Evolutionary conservation across 2,329 filamentous ascomycete genomes (phyloP), one percentile per base, ranked within the genome.

Genomic region (Alternaria angustiovoidea): DNA sequence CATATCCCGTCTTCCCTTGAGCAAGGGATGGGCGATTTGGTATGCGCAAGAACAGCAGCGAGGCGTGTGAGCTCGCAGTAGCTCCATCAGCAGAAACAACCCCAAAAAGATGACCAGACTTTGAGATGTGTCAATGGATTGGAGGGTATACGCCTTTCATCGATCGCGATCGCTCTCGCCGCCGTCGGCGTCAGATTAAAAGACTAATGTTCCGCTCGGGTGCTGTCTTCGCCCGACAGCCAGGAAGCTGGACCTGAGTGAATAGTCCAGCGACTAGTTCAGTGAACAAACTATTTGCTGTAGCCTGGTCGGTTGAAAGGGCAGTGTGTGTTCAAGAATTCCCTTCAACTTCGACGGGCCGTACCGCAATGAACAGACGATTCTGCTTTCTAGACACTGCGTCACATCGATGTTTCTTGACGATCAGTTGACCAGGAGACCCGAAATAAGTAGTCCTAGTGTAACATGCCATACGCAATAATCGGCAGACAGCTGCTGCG

Each of bases 321-420:
- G 20, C 38, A 38, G 30, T 52, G 39, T 30, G 26, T 59, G 43
- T 41, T 26, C 36, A 51, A 46, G 28, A 24, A n/a, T n/a, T 39
- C 38, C 28, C 43, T 60, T 63, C 62, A 55, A 58, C 56, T 59
- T 55, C 64, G 61, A 62, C 70, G 70, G 73, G 44, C 66, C 68
- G 70, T 65, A 70, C 70, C 67, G 70, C 64, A 69, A 69, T 65
- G 71, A 66, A 66, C 51, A 72, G 66, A 66, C 69, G 63, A 65
- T 69, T 58, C 62, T 65, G 64, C 64, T 53, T 54, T 36, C 20
- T 56, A 58, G 61, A 66, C 70, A 73, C 68, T 42, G 61, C 68
- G 68, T 72, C 65, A 68, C 61, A 65, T 71, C 64, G 70, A 66
- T 61, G 54, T 59, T 55, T 63, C 62, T 44, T 67, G 62, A 54